Evolutionary conservation across 2,329 filamentous ascomycete species (phyloP), one percentile per base, ranked within the genome.

Genomic region (Corinectria fuckeliana): DNA sequence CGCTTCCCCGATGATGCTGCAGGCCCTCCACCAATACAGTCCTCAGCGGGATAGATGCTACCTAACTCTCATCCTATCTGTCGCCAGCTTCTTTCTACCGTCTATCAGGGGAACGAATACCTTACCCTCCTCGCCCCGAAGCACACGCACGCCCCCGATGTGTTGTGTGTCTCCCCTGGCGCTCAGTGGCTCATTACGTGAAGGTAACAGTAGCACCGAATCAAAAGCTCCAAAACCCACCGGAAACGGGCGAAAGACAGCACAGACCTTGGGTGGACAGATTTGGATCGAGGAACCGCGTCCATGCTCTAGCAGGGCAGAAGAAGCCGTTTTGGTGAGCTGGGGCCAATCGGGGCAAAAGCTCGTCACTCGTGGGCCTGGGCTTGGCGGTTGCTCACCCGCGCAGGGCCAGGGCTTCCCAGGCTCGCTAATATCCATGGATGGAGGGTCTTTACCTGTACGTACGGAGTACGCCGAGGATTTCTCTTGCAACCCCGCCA

Each of bases 281-380:
- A 45, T 59, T 54, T 44, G 30, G 44, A 59, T 54, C 30, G 50
- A 52, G 57, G 48, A 61, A 58, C 52, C 52, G 58, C 67, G 60
- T 59, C 58, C n/a, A n/a, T n/a, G 47, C 48, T 47, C 51, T 50
- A 65, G 63, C 57, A 54, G 60, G 54, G 45, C 49, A 39, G 41
- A 56, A 69, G 62, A 61, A 50, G 58, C 57, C 47, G 45, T 32
- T 48, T 42, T 32, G 39, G 20, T 11, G 25, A 59, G 50, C 62
- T 61, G 45, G 53, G 61, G 20, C 67, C 69, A 70, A 71, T 71
- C 68, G 68, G 66, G 63, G 45, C 60, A 68, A 68, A 67, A 60
- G 44, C 23, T 61, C 41, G 55, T 62, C 55, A 59, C 61, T 60
- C 66, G 65, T 70, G 66, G n/a, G 61, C 57, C 56, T 66, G 48